Conservation (phyloP, 768 basidiomycete genomes). For the Tricholoma flavovirens region DNA sequence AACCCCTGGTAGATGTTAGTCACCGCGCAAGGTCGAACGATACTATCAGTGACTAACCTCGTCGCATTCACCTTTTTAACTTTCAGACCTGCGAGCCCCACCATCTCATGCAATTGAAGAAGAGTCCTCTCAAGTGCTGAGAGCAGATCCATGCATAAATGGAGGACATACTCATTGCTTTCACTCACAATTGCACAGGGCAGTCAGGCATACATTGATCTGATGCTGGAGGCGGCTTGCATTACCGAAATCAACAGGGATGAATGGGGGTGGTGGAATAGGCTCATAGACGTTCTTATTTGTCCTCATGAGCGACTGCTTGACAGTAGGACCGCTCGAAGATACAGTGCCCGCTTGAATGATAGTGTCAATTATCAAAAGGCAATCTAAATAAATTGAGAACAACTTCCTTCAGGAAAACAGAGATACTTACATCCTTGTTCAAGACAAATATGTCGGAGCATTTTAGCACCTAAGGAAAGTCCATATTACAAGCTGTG, state of each 20-base stretch:
- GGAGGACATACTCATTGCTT: neutral
- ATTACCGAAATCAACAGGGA: constrained; percentile 35
- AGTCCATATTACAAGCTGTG: neutral
- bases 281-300: constrained; percentile 27
- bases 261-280: constrained; percentile 28
- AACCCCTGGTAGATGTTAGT: constrained; percentile 21
- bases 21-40: neutral
- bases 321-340: constrained; percentile 20
- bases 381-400: constrained; percentile 19
- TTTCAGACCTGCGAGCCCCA: constrained; percentile 29
- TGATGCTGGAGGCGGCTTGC: constrained; percentile 31
- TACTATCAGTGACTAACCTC: constrained; percentile 18
- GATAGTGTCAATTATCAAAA: constrained; percentile 32
- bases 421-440: constrained; percentile 20
- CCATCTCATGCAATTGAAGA: constrained; percentile 32
- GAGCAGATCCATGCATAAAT: neutral
- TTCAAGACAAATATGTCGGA: constrained; percentile 29
- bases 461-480: constrained; percentile 27
- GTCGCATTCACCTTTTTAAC: constrained; percentile 34
- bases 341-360: constrained; percentile 31
- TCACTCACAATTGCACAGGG: constrained; percentile 28
- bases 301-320: constrained; percentile 23
- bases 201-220: constrained; percentile 31
- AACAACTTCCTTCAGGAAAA: neutral
- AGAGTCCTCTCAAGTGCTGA: constrained; percentile 32